phyloP scores from a whole-genome alignment of 179 eudicot genomes.

The Silene coronaria region DNA sequence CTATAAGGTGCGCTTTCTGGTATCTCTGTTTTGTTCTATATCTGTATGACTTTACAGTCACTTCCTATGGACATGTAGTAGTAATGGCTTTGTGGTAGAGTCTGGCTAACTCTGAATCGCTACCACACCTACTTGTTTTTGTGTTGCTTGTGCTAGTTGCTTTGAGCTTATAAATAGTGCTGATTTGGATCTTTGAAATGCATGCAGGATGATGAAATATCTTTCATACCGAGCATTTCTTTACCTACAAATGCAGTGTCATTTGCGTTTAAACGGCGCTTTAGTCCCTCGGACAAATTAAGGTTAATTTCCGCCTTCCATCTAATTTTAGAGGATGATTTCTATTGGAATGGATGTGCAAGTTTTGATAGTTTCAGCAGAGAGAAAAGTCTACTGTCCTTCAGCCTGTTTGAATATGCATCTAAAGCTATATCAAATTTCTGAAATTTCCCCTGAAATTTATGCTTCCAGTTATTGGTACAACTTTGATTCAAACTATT shows the following conservation, averaged over 20 bases:
- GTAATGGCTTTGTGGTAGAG: neutral
- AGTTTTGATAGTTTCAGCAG: neutral
- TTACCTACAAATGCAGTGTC: slow-evolving; percentile 79
- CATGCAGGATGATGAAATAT: slow-evolving; percentile 73
- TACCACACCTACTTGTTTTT: neutral
- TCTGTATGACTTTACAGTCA: neutral
- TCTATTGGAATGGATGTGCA: neutral
- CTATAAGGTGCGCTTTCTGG: slow-evolving; percentile 57
- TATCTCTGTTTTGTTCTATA: slow-evolving; percentile 3
- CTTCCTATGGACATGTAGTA: neutral
- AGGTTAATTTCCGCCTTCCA: slow-evolving; percentile 46
- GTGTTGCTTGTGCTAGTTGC: neutral
- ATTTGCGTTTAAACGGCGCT: slow-evolving; percentile 71
- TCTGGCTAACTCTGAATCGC: neutral
- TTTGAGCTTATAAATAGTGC: neutral
- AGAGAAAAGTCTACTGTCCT: neutral
- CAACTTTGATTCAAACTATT: slow-evolving; percentile 67
- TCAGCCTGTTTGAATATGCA: slow-evolving; percentile 1
- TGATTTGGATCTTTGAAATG: slow-evolving; percentile 2
- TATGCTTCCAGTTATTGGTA: slow-evolving; percentile 65
- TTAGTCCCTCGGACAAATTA: slow-evolving; percentile 88
- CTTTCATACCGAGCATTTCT: slow-evolving; percentile 76
- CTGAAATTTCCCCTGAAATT: neutral
- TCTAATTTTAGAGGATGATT: neutral
- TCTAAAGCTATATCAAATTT: neutral